phyloP scores from a whole-genome alignment of 768 basidiomycete species.

The Gloeophyllum trabeum region DNA sequence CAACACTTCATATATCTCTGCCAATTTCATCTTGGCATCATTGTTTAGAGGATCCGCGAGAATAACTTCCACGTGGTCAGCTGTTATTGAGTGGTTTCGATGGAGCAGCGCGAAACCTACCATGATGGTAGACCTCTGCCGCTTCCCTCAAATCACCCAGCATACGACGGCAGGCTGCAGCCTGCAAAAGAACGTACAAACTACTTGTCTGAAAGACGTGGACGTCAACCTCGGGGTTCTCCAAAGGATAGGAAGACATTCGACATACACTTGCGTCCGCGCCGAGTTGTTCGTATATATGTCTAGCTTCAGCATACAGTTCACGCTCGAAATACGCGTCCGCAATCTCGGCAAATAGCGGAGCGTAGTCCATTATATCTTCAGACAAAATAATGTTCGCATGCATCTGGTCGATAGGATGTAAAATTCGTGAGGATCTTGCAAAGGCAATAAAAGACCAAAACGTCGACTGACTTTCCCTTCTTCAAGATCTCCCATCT shows the following conservation, averaged over 20 bases:
- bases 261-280: conserved; percentile 57
- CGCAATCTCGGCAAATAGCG: conserved; percentile 74
- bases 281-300: conserved; percentile 72
- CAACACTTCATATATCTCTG: conserved; percentile 80
- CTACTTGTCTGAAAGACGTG: conserved; percentile 49
- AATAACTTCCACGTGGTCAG: conserved; percentile 37
- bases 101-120: no score
- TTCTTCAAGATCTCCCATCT: conserved; percentile 69
- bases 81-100: no score
- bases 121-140: conserved; percentile 72
- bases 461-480: conserved; percentile 52
- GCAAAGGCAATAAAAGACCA: background rate
- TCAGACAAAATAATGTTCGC: conserved; percentile 58
- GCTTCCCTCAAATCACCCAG: conserved; percentile 68
- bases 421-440: background rate
- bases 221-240: background rate
- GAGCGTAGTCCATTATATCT: conserved; percentile 67
- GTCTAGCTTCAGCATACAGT: conserved; percentile 68
- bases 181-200: conserved; percentile 59
- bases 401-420: conserved; percentile 47
- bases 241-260: conserved; percentile 1
- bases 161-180: conserved; percentile 74
- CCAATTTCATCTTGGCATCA: conserved; percentile 84
- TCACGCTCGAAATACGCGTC: conserved; percentile 73
- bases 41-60: conserved; percentile 62